Conservation (phyloP, 495 filamentous ascomycete genomes). For the Penicillium manginii region DNA sequence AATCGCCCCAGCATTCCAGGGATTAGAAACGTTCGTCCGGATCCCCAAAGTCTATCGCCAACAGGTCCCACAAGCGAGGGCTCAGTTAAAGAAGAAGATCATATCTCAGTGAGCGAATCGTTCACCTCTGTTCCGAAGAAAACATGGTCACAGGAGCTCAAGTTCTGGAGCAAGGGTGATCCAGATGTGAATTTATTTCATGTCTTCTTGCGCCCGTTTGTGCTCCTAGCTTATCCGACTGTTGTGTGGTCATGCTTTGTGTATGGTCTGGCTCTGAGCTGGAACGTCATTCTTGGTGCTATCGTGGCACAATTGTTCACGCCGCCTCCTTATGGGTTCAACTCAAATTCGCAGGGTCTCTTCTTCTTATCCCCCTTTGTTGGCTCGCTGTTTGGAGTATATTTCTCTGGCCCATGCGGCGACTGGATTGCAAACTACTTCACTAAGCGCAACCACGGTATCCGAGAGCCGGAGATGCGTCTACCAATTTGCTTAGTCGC, state of each 20-base stretch:
- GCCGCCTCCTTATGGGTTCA: conserved; percentile 52
- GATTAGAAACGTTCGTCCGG: too few species aligned
- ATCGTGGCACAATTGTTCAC: conserved; percentile 56
- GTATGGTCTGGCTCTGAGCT: conserved; percentile 32
- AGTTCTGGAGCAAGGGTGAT: conserved; percentile 39
- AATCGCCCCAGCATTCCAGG: conserved; percentile 14
- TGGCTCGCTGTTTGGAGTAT: conserved; percentile 51
- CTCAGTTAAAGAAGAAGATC: not conserved
- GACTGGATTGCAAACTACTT: conserved; percentile 54
- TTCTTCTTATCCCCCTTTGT: conserved; percentile 53
- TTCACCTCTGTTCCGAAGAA: conserved; percentile 4
- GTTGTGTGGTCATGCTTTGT: conserved; percentile 55
- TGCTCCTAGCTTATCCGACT: conserved; percentile 49
- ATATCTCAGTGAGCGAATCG: conserved; percentile 1
- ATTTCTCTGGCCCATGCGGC: conserved; percentile 50
- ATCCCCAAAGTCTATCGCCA: too few species aligned
- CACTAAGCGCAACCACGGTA: conserved; percentile 53
- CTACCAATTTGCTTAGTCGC: conserved; percentile 39
- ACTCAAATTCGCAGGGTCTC: conserved; percentile 50
- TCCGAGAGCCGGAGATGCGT: conserved; percentile 60
- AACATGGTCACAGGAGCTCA: conserved; percentile 39
- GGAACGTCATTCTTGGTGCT: conserved; percentile 56
- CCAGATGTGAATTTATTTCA: conserved; percentile 46
- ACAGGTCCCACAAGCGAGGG: too few species aligned
- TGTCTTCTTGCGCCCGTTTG: conserved; percentile 50